phyloP scores from a whole-genome alignment of 306 rosid genomes.

The Vigna trinervia region DNA sequence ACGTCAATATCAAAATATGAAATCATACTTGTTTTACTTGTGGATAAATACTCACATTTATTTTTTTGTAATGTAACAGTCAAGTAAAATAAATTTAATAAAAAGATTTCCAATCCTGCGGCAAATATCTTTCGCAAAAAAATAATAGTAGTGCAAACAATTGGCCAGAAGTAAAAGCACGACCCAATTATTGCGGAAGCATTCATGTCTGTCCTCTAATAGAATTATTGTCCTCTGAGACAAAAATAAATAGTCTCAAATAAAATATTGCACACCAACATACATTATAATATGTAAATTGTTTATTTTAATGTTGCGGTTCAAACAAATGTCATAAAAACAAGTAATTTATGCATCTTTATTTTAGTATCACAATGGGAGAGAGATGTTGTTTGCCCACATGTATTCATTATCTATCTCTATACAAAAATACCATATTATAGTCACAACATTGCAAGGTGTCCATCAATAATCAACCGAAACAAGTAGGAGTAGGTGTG shows the following conservation, averaged over 20 bases:
- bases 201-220: slow-evolving; percentile 33
- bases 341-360: neutral
- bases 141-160: too few relatives aligned
- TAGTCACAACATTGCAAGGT: neutral
- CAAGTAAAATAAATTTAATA: too few relatives aligned
- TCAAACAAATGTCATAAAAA: slow-evolving; percentile 33
- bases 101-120: too few relatives aligned
- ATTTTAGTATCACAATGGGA: neutral
- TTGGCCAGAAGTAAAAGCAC: neutral
- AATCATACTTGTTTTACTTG: neutral
- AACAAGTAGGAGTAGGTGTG: neutral
- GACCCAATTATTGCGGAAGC: slow-evolving; percentile 24
- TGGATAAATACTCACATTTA: neutral
- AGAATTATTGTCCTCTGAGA: slow-evolving; percentile 33
- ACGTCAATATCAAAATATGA: neutral
- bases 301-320: slow-evolving; percentile 41
- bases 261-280: slow-evolving; percentile 12
- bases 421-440: too few relatives aligned
- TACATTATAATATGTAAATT: neutral
- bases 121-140: too few relatives aligned
- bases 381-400: neutral
- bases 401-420: neutral
- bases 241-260: slow-evolving; percentile 6
- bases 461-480: neutral
- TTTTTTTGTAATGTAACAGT: too few relatives aligned